phyloP scores from a whole-genome alignment of 1,284 basidiomycete genomes.

The Apiotrichum sp. region DNA sequence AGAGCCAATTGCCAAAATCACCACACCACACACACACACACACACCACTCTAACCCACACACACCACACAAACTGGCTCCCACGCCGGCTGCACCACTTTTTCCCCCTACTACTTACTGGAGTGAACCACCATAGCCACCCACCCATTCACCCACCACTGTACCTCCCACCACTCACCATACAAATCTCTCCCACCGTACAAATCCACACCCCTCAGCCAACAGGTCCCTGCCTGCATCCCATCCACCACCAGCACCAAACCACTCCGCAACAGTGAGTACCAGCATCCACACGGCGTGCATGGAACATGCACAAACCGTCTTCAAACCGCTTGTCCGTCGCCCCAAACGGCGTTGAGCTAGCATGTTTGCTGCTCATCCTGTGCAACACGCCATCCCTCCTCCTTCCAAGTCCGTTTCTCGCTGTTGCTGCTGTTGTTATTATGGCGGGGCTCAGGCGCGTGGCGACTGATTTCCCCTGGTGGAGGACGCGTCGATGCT shows the following conservation, averaged over 20 bases:
- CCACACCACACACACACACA: not conserved
- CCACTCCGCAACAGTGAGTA: not conserved
- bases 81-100: no score
- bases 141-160: not conserved
- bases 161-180: not conserved
- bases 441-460: not conserved
- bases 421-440: not conserved
- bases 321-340: not conserved
- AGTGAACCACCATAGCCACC: no score
- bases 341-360: not conserved
- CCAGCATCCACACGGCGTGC: not conserved
- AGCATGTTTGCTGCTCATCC: not conserved
- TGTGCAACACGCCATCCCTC: no score
- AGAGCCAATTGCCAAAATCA: not conserved
- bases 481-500: not conserved
- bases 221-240: not conserved
- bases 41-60: no score
- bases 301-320: not conserved
- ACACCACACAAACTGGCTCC: no score
- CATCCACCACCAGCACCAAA: not conserved
- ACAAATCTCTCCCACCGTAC: not conserved
- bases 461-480: slow-evolving; percentile 3
- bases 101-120: no score
- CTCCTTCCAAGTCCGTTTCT: not conserved
- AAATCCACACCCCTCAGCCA: not conserved